Conservation (phyloP, 1,139 yeast species). For the Yamadazyma buinensis region DNA sequence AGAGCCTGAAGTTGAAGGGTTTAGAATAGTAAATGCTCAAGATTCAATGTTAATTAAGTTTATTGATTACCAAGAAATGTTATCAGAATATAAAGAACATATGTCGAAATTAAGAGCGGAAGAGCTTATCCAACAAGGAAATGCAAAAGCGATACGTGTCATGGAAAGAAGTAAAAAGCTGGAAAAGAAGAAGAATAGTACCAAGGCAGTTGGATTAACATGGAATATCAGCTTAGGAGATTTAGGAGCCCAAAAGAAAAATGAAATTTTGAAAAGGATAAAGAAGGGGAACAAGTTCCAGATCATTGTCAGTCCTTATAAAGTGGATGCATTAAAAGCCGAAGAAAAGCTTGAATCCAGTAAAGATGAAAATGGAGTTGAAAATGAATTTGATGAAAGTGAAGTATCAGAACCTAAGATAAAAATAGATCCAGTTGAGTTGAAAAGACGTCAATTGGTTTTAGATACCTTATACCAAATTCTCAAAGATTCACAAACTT, state of each 20-base stretch:
- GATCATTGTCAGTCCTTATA: slow-evolving; percentile 25
- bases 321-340: slow-evolving; percentile 10
- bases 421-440: slow-evolving; percentile 21
- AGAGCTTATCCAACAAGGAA: slow-evolving; percentile 33
- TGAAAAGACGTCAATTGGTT: slow-evolving; percentile 29
- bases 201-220: slow-evolving; percentile 29
- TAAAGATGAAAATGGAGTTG: slow-evolving; percentile 1
- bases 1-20: slow-evolving; percentile 29
- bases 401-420: slow-evolving; percentile 17
- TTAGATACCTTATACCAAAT: slow-evolving; percentile 21
- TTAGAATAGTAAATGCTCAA: slow-evolving; percentile 22
- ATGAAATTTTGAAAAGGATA: slow-evolving; percentile 31
- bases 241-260: slow-evolving; percentile 34
- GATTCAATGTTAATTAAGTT: slow-evolving; percentile 28
- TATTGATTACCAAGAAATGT: slow-evolving; percentile 30
- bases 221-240: slow-evolving; percentile 43
- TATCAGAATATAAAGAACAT: slow-evolving; percentile 27
- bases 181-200: slow-evolving; percentile 35
- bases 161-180: slow-evolving; percentile 26
- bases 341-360: slow-evolving; percentile 6
- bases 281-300: slow-evolving; percentile 33
- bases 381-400: slow-evolving; percentile 30
- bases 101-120: slow-evolving; percentile 31
- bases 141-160: slow-evolving; percentile 28
- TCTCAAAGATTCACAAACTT: slow-evolving; percentile 29